Base-by-base conservation (phyloP, 768 basidiomycete genomes). In the Lactifluus subvellereus region DNA sequence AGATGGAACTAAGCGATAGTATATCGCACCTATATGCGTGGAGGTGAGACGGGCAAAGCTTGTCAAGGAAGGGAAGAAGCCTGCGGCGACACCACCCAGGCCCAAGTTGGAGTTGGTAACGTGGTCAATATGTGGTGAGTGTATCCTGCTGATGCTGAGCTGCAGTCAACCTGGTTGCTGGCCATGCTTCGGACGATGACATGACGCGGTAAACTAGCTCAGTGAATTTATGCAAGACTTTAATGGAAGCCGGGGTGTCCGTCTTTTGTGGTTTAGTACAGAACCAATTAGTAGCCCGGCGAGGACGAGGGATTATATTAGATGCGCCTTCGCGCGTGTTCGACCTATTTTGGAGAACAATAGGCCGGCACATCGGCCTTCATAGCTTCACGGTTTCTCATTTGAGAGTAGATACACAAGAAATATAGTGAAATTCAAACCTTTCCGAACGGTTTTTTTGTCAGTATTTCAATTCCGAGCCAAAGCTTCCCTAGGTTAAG, bases 291-390 rank as follows among this genome's bases (percentile, higher is more conserved):
- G 27, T 27, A 27, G 16, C 8, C 45, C 45, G n/a, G 6, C 8
- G 45, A 47, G 11, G 45, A 47, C 45, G 45, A 47, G n/a, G 32
- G 35, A 53, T 53, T 37, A 13, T 16, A 2, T 13, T 22, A 16
- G 16, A 27, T 27, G 22, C 38, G 37, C 20, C n/a, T 30, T 40
- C 6, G 16, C 14, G 48, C 57, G 37, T 53, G 51, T 62, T 48
- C 43, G 16, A 30, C 57, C 51, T 1, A 35, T 42, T 63, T 59
- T 40, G 57, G 62, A 33, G 62, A 42, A 63, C 62, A 63, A 63
- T 54, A 54, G 43, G 4, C 32, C 27, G 5, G 22, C 9, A 47
- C 8, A 38, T 20, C 13, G 11, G 45, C n/a, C 57, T 45, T 53
- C 43, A 55, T 40, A 13, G 20, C 30, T 42, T 59, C 40, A 58